phyloP scores from a whole-genome alignment of 805 yeast species.

The Tetrapisispora iriomotensis region DNA sequence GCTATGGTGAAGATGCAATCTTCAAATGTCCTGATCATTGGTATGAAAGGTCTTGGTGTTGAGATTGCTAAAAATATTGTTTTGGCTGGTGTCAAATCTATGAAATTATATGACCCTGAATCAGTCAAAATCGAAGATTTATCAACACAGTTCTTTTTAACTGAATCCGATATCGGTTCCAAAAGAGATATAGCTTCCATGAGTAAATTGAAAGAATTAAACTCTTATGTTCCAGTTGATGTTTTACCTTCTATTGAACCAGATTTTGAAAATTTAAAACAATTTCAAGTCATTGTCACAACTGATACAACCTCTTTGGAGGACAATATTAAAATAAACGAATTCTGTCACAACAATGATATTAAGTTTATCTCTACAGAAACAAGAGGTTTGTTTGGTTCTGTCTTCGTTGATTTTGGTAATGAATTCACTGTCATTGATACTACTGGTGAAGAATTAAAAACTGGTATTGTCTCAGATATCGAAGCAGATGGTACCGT shows the following conservation, averaged over 20 bases:
- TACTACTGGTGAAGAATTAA: constrained; percentile 87
- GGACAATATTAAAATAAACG: constrained; percentile 65
- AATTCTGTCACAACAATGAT: constrained; percentile 58
- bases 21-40: constrained; percentile 85
- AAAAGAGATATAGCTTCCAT: constrained; percentile 67
- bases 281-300: constrained; percentile 74
- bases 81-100: constrained; percentile 91
- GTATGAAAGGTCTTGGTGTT: constrained; percentile 85
- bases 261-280: constrained; percentile 38
- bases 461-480: constrained; percentile 77
- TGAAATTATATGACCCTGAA: constrained; percentile 75
- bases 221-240: constrained; percentile 80
- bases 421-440: constrained; percentile 69
- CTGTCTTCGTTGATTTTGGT: constrained; percentile 86
- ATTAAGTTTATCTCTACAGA: constrained; percentile 78
- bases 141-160: constrained; percentile 80
- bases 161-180: constrained; percentile 63
- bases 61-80: constrained; percentile 97
- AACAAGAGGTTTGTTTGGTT: constrained; percentile 81
- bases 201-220: constrained; percentile 66
- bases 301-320: constrained; percentile 61
- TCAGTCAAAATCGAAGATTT: constrained; percentile 60
- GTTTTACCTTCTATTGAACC: constrained; percentile 44
- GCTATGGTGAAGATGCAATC: constrained; percentile 96
- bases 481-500: constrained; percentile 84